Evolutionary conservation across 495 filamentous ascomycete genomes (phyloP).

Genomic region (Aspergillus bertholletiae): DNA sequence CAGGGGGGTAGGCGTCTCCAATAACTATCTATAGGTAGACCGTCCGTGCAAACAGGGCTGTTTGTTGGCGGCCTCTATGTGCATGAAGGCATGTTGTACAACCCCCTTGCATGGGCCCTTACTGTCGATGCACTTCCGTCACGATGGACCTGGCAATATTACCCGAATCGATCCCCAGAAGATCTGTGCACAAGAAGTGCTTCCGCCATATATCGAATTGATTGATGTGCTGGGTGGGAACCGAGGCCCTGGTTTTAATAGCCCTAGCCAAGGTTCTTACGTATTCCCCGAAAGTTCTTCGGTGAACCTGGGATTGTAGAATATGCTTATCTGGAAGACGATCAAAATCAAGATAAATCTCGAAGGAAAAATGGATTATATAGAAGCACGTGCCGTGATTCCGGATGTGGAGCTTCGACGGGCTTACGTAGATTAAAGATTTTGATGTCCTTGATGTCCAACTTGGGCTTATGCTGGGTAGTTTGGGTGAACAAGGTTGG

Average conservation of each 20-base stretch:
- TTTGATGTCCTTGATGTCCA: no score
- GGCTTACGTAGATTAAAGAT: no score
- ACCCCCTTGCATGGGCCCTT: conserved; percentile 40
- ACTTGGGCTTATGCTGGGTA: no score
- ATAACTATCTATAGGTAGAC: conserved; percentile 42
- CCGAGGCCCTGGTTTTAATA: conserved; percentile 27
- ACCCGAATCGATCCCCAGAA: conserved; percentile 23
- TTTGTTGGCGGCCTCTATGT: conserved; percentile 37
- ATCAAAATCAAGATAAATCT: neutral
- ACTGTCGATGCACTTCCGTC: conserved; percentile 38
- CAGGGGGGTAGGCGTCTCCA: conserved; percentile 38
- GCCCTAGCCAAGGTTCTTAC: conserved; percentile 12
- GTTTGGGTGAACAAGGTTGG: no score
- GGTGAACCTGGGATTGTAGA: conserved; percentile 17
- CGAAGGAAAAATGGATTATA: no score
- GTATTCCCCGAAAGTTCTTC: conserved; percentile 10
- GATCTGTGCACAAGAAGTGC: conserved; percentile 25
- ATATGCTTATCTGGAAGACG: conserved; percentile 16
- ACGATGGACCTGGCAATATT: conserved; percentile 32
- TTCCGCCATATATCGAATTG: conserved; percentile 29
- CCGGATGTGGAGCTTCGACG: no score
- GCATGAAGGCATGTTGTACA: conserved; percentile 44
- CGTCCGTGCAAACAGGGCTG: conserved; percentile 30
- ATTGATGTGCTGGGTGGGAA: conserved; percentile 33
- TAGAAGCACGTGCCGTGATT: no score